phyloP scores from a whole-genome alignment of 2,329 filamentous ascomycete species.

The Raffaelea albimanens region DNA sequence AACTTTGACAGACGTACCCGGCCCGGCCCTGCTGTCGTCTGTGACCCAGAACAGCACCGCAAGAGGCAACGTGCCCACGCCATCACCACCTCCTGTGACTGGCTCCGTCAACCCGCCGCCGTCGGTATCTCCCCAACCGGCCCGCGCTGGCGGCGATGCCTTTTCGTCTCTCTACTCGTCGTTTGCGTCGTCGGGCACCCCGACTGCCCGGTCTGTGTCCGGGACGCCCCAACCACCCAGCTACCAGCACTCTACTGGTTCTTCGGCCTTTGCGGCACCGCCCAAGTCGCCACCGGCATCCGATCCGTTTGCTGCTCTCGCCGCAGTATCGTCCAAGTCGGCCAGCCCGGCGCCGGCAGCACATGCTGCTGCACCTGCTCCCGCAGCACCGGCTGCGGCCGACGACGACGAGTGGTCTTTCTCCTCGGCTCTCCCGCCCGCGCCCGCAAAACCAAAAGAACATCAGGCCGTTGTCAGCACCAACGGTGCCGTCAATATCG shows the following conservation, averaged over 20 bases:
- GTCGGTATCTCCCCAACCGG: no score
- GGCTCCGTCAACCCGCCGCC: neutral
- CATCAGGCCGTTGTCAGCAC: slow-evolving; percentile 58
- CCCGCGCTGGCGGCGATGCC: slow-evolving; percentile 19
- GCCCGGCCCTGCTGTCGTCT: slow-evolving; percentile 55
- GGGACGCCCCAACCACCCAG: slow-evolving; percentile 39
- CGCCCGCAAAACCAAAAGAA: slow-evolving; percentile 38
- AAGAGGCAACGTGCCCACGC: slow-evolving; percentile 26
- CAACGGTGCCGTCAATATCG: slow-evolving; percentile 60
- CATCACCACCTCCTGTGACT: slow-evolving; percentile 8
- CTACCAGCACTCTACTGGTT: no score
- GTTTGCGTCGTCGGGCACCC: slow-evolving; percentile 37
- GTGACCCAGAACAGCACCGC: slow-evolving; percentile 52
- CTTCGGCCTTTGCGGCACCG: slow-evolving; percentile 32
- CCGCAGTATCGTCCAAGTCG: slow-evolving; percentile 27
- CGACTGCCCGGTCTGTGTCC: slow-evolving; percentile 34
- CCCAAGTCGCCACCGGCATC: slow-evolving; percentile 28
- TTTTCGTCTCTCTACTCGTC: slow-evolving; percentile 44
- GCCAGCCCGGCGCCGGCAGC: slow-evolving; percentile 20
- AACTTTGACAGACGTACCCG: slow-evolving; percentile 45
- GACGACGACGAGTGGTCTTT: slow-evolving; percentile 95
- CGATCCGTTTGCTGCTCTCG: slow-evolving; percentile 46
- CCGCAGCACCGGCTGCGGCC: slow-evolving; percentile 24
- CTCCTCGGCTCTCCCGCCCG: slow-evolving; percentile 68
- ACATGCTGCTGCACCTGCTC: slow-evolving; percentile 16